A percentile compares a stretch with the other conserved stretches of the same genome.
These are phyloP conservation scores for Candida nonsorbophila DNA, from an alignment of 805 yeast species.

Conservation along the genomic window DNA sequence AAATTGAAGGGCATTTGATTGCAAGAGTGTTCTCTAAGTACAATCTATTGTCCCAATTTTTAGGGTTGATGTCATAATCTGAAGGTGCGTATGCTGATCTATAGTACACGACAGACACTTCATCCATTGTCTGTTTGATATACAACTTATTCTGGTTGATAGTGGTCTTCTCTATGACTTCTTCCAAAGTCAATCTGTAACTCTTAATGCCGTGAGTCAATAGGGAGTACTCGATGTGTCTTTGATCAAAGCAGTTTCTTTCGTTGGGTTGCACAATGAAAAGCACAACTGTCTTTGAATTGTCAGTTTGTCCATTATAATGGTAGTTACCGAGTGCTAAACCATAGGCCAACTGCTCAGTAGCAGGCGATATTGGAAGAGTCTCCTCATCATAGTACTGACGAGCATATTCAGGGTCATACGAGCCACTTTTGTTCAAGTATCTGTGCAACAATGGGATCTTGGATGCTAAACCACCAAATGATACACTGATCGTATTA, in stretches of 20 bases:
- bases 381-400: conserved; percentile 41
- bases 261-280: conserved; percentile 83
- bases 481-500: conserved; percentile 92
- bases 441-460: conserved; percentile 73
- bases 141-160: conserved; percentile 44
- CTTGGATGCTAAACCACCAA: conserved; percentile 83
- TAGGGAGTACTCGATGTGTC: conserved; percentile 71
- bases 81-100: conserved; percentile 85
- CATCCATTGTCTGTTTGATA: conserved; percentile 52
- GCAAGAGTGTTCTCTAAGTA: conserved; percentile 70
- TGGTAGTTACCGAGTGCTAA: conserved; percentile 59
- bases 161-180: conserved; percentile 42
- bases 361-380: conserved; percentile 67
- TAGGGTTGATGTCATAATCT: conserved; percentile 58
- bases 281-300: conserved; percentile 50
- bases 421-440: conserved; percentile 55
- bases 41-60: conserved; percentile 75
- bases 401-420: conserved; percentile 37
- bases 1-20: conserved; percentile 84
- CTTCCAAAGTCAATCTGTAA: conserved; percentile 61
- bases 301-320: conserved; percentile 37
- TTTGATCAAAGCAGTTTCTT: conserved; percentile 88
- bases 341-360: conserved; percentile 57
- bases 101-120: conserved; percentile 84
- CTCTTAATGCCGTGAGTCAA: conserved; percentile 55